These are phyloP conservation scores for Peniophora sp. DNA, from an alignment of 1,284 basidiomycete species.

Conservation along the genomic window DNA sequence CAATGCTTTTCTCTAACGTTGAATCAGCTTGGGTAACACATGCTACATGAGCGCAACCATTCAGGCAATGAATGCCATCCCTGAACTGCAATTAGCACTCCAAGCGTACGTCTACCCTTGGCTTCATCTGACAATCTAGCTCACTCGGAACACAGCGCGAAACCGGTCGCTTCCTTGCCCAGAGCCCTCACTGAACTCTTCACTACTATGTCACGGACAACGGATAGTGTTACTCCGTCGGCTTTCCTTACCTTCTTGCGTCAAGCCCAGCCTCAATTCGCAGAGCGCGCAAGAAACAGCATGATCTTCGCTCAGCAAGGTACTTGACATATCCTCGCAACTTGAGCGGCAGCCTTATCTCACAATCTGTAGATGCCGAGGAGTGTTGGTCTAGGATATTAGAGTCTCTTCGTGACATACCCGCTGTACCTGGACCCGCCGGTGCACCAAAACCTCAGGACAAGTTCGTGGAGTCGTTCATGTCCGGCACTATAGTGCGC, in stretches of 20 bases:
- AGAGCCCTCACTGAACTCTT: constrained; percentile 71
- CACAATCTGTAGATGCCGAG: constrained; percentile 69
- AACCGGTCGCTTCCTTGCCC: constrained; percentile 23
- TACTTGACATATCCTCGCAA: constrained; percentile 18
- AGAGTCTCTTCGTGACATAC: constrained; percentile 68
- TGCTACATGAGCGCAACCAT: constrained; percentile 96
- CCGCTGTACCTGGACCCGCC: constrained; percentile 30
- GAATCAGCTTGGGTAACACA: constrained; percentile 64
- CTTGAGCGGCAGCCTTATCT: not conserved
- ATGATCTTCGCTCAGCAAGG: constrained; percentile 83
- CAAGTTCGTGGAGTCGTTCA: constrained; percentile 78
- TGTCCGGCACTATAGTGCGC: constrained; percentile 77
- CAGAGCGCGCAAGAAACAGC: constrained; percentile 48
- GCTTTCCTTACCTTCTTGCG: constrained; percentile 69
- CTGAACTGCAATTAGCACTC: constrained; percentile 76
- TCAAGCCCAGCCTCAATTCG: constrained; percentile 86
- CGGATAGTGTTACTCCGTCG: constrained; percentile 73
- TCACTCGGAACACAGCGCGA: constrained; percentile 5
- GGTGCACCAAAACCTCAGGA: constrained; percentile 21
- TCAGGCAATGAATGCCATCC: constrained; percentile 86
- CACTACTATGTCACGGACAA: constrained; percentile 64
- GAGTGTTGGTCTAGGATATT: constrained; percentile 88
- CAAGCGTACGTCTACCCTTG: constrained; percentile 33
- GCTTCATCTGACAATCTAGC: not conserved
- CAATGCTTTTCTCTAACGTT: constrained; percentile 23